A percentile compares a stretch with the other conserved stretches of the same genome.
These are phyloP conservation scores for Suhomyces xylopsoci DNA, from an alignment of 805 yeast genomes.

Conservation along the genomic window DNA sequence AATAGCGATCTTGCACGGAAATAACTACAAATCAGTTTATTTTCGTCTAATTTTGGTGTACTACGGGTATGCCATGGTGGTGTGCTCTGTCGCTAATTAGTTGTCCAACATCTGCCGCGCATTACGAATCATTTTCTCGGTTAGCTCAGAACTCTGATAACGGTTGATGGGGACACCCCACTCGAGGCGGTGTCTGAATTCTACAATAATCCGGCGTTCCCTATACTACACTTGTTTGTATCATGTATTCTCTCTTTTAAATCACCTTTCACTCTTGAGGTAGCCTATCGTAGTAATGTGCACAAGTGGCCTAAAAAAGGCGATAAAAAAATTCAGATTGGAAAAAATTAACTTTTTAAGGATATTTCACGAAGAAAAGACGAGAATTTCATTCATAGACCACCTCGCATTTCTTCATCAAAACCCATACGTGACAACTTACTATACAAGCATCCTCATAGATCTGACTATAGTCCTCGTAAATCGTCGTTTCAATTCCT, in stretches of 20 bases:
- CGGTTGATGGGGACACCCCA: neutral
- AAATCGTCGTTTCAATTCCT: neutral
- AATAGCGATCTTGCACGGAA: neutral
- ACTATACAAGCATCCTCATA: neutral
- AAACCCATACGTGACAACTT: neutral
- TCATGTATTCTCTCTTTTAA: neutral
- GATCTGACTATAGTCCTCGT: neutral
- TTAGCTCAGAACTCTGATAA: neutral
- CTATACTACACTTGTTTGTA: neutral
- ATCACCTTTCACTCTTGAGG: neutral
- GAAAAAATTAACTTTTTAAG: neutral
- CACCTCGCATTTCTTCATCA: neutral
- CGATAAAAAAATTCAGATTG: neutral
- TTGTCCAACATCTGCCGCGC: neutral
- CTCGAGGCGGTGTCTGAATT: neutral
- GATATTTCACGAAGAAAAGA: neutral
- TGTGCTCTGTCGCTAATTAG: neutral
- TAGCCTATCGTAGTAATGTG: neutral
- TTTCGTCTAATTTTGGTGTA: neutral
- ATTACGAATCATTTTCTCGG: neutral
- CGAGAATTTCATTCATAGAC: neutral
- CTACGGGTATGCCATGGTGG: neutral
- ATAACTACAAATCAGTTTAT: neutral
- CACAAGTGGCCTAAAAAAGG: neutral
- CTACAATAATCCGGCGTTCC: neutral